Base-by-base conservation (phyloP, 2,329 filamentous ascomycete genomes). In the Talaromyces sp. region DNA sequence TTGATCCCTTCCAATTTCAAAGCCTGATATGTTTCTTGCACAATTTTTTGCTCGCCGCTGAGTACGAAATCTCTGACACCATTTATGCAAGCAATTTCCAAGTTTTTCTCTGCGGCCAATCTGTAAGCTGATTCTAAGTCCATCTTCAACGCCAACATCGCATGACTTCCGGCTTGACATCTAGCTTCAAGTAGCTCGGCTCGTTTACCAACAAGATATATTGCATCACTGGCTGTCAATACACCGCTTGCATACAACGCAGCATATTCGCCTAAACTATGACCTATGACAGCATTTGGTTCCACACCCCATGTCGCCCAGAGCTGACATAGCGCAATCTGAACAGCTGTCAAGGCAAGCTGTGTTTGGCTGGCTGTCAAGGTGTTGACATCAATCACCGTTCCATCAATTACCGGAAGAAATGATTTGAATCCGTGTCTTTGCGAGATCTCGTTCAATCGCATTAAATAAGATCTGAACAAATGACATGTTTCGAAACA, bases 11-110 rank as follows among this genome's bases (percentile, higher is more conserved):
- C 17, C 10, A 21, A 26, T 24, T 17, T 27, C 17, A 51, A 13
- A 14, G 27, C n/a, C 9, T 82, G 74, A 62, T 73, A 80, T 17
- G 86, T 77, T 4, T 77, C 77, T 61, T 84, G 78, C 59, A 89
- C 84, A 63, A 87, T 80, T 46, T 86, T 79, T 55, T 84, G 81
- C 58, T 81, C 82, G 17, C 84, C 76, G 63, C 84, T 85, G 19
- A 95, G 79, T 1, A 95, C 91, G 10, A 87, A 92, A 70, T 91
- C 89, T 56, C 85, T 80, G 0, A 87, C 86, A 0, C 88, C 86
- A 66, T 96, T 96, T 71, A 91, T 83, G 77, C 91, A 95, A 17
- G 90, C 88, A 62, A 86, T 75, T 66, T 84, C 81, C 35, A 24
- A 70, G 4, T 26, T n/a, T 10, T n/a, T 26, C 51, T 38, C 41